Conservation (phyloP, 1,284 basidiomycete species). For the Retiboletus flavoniger region DNA sequence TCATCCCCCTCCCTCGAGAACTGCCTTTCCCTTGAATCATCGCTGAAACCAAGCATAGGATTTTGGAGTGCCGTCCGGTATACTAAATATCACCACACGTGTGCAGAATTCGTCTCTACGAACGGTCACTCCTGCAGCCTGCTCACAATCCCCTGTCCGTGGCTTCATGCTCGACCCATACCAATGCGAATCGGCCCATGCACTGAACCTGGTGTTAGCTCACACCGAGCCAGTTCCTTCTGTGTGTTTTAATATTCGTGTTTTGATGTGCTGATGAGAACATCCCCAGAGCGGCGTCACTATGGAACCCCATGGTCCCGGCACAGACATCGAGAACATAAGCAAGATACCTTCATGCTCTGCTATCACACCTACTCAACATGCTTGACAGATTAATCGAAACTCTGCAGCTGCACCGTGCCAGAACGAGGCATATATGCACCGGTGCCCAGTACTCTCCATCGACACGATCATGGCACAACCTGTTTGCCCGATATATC, state of each 20-base stretch:
- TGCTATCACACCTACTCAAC: not conserved
- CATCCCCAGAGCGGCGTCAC: not conserved
- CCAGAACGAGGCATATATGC: not conserved
- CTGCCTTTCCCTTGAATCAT: too few species aligned
- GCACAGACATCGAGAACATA: not conserved
- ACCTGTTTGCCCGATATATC: not conserved
- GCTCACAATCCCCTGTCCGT: too few species aligned
- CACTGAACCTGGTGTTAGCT: not conserved
- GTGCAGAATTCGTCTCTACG: too few species aligned
- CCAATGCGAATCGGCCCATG: not conserved
- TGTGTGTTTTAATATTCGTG: not conserved
- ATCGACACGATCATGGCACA: too few species aligned
- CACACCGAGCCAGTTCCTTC: too few species aligned
- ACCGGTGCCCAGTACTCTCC: not conserved
- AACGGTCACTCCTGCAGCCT: too few species aligned
- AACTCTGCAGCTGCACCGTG: too few species aligned
- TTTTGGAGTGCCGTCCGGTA: too few species aligned
- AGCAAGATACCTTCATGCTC: not conserved
- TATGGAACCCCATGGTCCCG: not conserved
- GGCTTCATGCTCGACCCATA: not conserved
- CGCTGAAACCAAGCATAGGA: too few species aligned
- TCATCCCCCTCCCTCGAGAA: too few species aligned
- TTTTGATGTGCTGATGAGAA: not conserved
- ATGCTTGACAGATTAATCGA: not conserved
- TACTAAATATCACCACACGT: too few species aligned